These are phyloP conservation scores for Malus hybrid DNA, from an alignment of 331 rosid genomes.

Conservation along the genomic window DNA sequence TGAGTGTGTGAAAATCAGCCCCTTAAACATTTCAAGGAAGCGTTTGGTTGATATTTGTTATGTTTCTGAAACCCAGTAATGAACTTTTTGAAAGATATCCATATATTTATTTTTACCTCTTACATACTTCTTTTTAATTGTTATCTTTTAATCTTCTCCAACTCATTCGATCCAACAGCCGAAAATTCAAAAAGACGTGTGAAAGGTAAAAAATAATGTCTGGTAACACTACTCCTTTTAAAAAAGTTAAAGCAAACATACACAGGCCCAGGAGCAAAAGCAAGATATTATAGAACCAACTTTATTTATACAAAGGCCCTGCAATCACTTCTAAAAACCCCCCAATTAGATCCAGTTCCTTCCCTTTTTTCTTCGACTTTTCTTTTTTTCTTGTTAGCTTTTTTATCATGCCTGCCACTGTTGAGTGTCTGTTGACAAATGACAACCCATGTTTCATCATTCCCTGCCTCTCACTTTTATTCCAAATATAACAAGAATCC, in stretches of 20 bases:
- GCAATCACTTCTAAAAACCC: slow-evolving; percentile 22
- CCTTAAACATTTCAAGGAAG: not conserved
- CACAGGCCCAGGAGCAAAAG: slow-evolving; percentile 37
- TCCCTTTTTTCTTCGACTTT: slow-evolving; percentile 18
- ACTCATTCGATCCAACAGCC: no score
- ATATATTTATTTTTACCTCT: no score
- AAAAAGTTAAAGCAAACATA: slow-evolving; percentile 37
- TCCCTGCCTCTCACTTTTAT: slow-evolving; percentile 23
- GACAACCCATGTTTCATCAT: slow-evolving; percentile 56
- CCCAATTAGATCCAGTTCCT: slow-evolving; percentile 23
- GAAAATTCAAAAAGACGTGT: fast-evolving
- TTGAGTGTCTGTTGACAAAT: not conserved
- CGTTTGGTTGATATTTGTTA: slow-evolving; percentile 16
- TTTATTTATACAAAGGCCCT: slow-evolving; percentile 35
- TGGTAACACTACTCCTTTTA: no score
- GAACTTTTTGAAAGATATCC: slow-evolving; percentile 8
- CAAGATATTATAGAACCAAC: slow-evolving; percentile 25
- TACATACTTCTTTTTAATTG: no score
- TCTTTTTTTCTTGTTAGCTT: slow-evolving; percentile 33
- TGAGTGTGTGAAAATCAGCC: no score
- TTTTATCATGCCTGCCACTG: slow-evolving; percentile 54
- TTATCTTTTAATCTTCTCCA: fast-evolving
- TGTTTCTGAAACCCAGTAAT: slow-evolving; percentile 34
- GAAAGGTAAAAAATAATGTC: no score
- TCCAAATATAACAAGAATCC: not conserved